Base-by-base conservation (phyloP, 2,329 filamentous ascomycete genomes). In the Scortechinia acanthostroma region DNA sequence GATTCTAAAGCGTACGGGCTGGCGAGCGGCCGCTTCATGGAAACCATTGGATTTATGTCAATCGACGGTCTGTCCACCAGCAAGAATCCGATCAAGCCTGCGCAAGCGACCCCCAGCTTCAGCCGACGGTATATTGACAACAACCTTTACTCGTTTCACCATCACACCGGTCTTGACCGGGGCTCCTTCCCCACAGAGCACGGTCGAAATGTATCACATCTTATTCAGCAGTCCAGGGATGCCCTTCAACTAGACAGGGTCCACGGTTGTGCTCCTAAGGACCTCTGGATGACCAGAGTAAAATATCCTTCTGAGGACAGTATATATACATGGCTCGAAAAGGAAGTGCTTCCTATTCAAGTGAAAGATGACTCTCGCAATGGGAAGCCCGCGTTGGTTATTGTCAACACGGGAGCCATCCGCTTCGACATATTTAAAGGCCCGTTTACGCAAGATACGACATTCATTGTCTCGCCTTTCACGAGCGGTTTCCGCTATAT, bases 381-480 rank as follows among this genome's bases (percentile, higher is more conserved):
- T 20, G 72, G 81, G 46, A 71, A 76, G 33, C 74, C 89, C 6
- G 76, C 79, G 4, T 66, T 97, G 10, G 81, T 84, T 22, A 78
- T 97, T 43, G 73, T 87, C 46, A 98, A 98, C 63, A 95, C 88
- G 0, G 93, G 93, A 21, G 88, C 87, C 3, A 81, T 98, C 52
- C 86, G 93, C 40, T 98, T 97, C 62, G 93, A 98, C 61, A 87
- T 98, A 49, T 95, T 96, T 72, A 81, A 91, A 60, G 93, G 93
- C 0, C 71, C 83, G 0, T 97, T 97, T 58, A 97, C 93, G 0
- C 80, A 81, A 30, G 93, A 98, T 59, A 85, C 83, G 3, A 88
- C 86, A 0, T 97, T 81, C 58, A 83, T 91, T 30, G 75, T 97
- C 21, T 94, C 87, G 5, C 93, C 93, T 0, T 98, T 98, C 59